phyloP scores from a whole-genome alignment of 495 filamentous ascomycete genomes.

The Xylaria sp. region DNA sequence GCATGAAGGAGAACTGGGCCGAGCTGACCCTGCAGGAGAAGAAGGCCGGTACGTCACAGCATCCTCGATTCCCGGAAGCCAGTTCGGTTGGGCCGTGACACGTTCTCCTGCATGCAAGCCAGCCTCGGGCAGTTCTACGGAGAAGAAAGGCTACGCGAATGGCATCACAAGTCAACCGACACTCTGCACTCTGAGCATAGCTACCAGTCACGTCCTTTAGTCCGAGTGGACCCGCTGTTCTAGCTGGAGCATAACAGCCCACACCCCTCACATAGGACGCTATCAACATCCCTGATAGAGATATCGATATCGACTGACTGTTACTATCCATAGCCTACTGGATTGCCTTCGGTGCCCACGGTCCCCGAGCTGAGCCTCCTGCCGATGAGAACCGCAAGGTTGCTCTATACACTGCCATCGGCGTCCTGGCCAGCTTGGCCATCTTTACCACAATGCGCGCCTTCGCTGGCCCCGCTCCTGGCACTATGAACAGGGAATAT shows the following conservation, averaged over 20 bases:
- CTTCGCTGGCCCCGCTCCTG: slow-evolving; percentile 72
- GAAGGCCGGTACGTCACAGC: slow-evolving; percentile 86
- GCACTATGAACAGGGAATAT: slow-evolving; percentile 94
- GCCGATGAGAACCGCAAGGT: slow-evolving; percentile 83
- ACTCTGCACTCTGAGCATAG: slow-evolving; percentile 7
- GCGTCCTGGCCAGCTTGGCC: slow-evolving; percentile 64
- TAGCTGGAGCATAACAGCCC: slow-evolving; percentile 27
- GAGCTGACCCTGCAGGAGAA: slow-evolving; percentile 95
- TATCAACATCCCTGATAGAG: slow-evolving; percentile 13
- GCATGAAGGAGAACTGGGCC: slow-evolving; percentile 97
- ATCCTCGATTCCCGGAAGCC: background rate
- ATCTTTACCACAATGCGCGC: slow-evolving; percentile 70
- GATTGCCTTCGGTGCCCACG: slow-evolving; percentile 96
- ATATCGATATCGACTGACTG: slow-evolving; percentile 30
- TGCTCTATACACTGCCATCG: slow-evolving; percentile 69
- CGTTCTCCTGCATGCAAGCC: background rate
- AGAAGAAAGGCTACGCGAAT: background rate
- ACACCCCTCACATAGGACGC: slow-evolving; percentile 29
- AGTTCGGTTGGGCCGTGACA: background rate
- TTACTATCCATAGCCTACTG: slow-evolving; percentile 78
- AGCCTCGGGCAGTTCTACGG: background rate
- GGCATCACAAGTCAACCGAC: slow-evolving; percentile 21
- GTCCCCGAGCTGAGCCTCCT: slow-evolving; percentile 80
- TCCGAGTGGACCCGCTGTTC: slow-evolving; percentile 22
- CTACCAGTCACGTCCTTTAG: slow-evolving; percentile 18